Percentiles rank a stretch among this genome's conserved stretches.
Conservation (phyloP, 257 asterid species). For the Asclepias syriaca region DNA sequence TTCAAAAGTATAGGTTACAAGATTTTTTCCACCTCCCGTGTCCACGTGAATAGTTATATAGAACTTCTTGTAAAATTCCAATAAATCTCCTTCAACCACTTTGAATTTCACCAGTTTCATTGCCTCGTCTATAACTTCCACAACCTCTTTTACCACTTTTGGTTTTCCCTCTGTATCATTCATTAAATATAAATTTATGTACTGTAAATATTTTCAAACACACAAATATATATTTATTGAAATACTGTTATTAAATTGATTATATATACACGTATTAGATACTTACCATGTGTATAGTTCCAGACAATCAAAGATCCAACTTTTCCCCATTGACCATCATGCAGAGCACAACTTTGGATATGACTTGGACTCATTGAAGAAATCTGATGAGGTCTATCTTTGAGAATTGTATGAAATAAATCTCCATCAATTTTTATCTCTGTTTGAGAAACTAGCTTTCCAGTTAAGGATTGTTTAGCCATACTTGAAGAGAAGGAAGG, state of each 20-base stretch:
- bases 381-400: background rate
- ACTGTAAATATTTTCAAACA: background rate
- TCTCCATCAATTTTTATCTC: constrained; percentile 12
- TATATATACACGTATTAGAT: no score
- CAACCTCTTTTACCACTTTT: constrained; percentile 2
- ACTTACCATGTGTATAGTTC: constrained; percentile 11
- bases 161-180: constrained; percentile 19
- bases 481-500: background rate
- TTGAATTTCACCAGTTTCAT: constrained; percentile 24
- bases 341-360: background rate
- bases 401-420: constrained; percentile 10
- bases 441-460: constrained; percentile 1
- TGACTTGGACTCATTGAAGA: constrained; percentile 1
- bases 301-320: background rate
- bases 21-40: background rate
- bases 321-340: background rate
- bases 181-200: background rate
- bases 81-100: background rate
- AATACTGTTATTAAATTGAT: no score
- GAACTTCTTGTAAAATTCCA: background rate
- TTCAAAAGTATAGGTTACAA: constrained; percentile 22
- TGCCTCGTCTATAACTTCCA: background rate
- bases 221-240: no score
- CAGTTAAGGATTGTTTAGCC: background rate
- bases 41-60: constrained; percentile 15